A percentile compares a stretch with the other conserved stretches of the same genome.
Evolutionary conservation across 768 basidiomycete genomes (phyloP).

Genomic region (Podaxis sp.): DNA sequence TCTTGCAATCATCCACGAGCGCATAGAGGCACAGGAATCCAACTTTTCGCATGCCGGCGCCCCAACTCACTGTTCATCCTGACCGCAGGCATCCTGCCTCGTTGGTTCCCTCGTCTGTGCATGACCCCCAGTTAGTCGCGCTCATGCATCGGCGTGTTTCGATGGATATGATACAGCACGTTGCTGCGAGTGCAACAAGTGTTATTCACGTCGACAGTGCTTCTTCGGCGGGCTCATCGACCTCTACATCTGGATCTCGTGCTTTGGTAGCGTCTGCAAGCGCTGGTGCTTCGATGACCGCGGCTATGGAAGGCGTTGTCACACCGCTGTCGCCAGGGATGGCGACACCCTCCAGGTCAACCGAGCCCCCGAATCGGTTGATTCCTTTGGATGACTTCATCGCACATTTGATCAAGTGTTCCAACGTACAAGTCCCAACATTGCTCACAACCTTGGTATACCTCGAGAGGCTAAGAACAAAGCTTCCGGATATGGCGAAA

Average conservation of each 20-base stretch:
- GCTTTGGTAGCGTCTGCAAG: not conserved
- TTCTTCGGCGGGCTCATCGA: not conserved
- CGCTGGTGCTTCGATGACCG: not conserved
- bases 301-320: conserved; percentile 34
- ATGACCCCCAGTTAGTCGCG: conserved; percentile 77
- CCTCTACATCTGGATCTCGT: conserved; percentile 5
- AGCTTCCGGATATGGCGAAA: conserved; percentile 79
- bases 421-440: conserved; percentile 88
- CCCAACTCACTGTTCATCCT: not conserved
- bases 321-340: conserved; percentile 42
- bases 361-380: conserved; percentile 15
- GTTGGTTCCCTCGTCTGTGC: conserved; percentile 68
- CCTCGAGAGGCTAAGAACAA: conserved; percentile 79
- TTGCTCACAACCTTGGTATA: conserved; percentile 89
- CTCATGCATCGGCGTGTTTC: conserved; percentile 78
- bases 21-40: not conserved
- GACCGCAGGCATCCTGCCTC: conserved; percentile 67
- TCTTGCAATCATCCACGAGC: not conserved
- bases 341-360: not conserved
- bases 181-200: conserved; percentile 72
- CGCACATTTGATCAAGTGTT: conserved; percentile 67
- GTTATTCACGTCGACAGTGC: conserved; percentile 72
- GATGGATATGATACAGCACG: conserved; percentile 79
- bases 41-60: not conserved
- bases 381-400: conserved; percentile 85